A percentile compares a stretch with the other conserved stretches of the same genome.
phyloP scores from a whole-genome alignment of 306 rosid species.

The Rubus parviflorus region DNA sequence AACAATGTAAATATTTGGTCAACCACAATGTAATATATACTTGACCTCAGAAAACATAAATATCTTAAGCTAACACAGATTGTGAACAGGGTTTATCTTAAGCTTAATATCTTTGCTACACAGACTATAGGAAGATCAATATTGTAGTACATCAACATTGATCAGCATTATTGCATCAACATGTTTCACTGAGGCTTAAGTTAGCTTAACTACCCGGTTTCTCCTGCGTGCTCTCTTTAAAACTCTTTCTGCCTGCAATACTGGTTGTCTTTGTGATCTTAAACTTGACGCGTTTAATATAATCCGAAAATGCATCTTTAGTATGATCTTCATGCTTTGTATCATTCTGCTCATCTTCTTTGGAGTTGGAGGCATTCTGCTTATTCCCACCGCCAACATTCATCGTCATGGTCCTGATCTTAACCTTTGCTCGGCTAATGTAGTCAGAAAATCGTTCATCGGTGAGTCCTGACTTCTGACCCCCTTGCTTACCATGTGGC shows the following conservation, averaged over 20 bases:
- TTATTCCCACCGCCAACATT: constrained; percentile 5
- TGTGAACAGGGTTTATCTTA: no score
- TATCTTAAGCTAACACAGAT: neutral
- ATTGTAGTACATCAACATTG: neutral
- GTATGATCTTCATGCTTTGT: constrained; percentile 3
- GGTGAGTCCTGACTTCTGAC: neutral
- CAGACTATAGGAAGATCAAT: neutral
- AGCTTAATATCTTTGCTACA: neutral
- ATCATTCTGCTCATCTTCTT: neutral
- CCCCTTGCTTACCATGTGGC: constrained; percentile 7
- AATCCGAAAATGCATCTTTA: constrained; percentile 22
- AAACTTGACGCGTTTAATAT: constrained; percentile 15
- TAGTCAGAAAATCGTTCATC: constrained; percentile 26
- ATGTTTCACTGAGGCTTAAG: neutral
- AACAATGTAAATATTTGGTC: neutral
- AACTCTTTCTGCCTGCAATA: constrained; percentile 13
- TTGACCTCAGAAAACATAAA: neutral
- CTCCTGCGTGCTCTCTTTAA: constrained; percentile 8
- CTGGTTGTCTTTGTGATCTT: constrained; percentile 17
- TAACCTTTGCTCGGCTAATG: constrained; percentile 20
- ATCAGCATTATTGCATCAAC: neutral
- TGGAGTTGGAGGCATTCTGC: constrained; percentile 4
- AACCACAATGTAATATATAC: neutral
- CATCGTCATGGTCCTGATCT: constrained; percentile 16
- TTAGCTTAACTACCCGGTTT: neutral